Conservation (phyloP, 179 eudicot genomes). For the Drosera spatulata region DNA sequence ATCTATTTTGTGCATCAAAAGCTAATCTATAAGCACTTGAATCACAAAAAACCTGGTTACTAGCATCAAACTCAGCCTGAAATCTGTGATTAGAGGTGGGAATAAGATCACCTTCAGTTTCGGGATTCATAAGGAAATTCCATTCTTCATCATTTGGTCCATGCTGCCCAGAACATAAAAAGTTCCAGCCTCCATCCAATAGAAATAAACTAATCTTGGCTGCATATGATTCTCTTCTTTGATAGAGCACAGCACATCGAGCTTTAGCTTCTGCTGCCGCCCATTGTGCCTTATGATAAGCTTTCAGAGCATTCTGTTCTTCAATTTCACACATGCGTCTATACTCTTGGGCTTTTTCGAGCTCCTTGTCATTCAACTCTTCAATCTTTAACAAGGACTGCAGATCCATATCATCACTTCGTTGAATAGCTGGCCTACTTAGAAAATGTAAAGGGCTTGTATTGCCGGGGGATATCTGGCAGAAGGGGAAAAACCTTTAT, state of each 20-base stretch:
- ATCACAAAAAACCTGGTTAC: constrained; percentile 21
- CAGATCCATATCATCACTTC: constrained; percentile 22
- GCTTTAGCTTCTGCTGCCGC: constrained; percentile 60
- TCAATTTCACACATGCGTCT: constrained; percentile 67
- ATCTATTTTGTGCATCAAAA: constrained; percentile 23
- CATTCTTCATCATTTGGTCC: constrained; percentile 18
- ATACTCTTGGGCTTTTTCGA: constrained; percentile 71
- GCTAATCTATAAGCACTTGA: constrained; percentile 29
- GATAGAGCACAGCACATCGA: constrained; percentile 56
- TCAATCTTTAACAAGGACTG: constrained; percentile 39
- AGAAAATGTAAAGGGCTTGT: constrained; percentile 18
- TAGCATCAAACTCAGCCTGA: constrained; percentile 21
- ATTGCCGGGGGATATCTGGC: constrained; percentile 27
- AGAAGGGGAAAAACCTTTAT: constrained; percentile 2
- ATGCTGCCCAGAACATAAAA: constrained; percentile 28
- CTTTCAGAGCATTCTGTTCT: constrained; percentile 57
- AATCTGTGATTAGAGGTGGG: constrained; percentile 26
- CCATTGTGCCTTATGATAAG: constrained; percentile 62
- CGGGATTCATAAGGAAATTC: constrained; percentile 24
- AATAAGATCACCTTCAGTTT: constrained; percentile 22
- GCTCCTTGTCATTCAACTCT: constrained; percentile 63
- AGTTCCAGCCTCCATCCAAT: constrained; percentile 32
- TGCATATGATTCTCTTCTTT: constrained; percentile 45
- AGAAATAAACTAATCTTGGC: constrained; percentile 37
- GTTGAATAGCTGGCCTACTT: constrained; percentile 12